phyloP scores from a whole-genome alignment of 192 early-diverging fungal genomes.

The Coemansia sp. region DNA sequence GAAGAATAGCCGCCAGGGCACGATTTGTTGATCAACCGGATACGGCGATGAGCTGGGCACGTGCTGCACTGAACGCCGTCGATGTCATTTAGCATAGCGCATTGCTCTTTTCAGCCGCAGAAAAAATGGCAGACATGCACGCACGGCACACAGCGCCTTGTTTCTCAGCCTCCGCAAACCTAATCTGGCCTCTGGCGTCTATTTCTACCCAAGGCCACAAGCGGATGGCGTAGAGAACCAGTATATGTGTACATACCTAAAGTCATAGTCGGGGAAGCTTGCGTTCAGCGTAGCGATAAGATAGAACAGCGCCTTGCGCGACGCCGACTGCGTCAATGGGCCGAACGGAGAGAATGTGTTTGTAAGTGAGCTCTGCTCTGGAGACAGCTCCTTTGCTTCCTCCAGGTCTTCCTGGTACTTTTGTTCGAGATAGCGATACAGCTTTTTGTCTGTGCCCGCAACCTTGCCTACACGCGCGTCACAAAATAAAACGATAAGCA shows the following conservation, averaged over 20 bases:
- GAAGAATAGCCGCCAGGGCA: background rate
- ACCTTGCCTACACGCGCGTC: constrained; percentile 72
- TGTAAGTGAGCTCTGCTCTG: constrained; percentile 64
- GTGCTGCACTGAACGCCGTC: background rate
- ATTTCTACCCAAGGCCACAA: background rate
- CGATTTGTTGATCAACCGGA: background rate
- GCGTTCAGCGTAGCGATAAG: constrained; percentile 95
- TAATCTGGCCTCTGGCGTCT: no score
- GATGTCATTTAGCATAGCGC: background rate
- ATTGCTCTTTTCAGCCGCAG: background rate
- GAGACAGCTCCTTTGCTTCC: constrained; percentile 64
- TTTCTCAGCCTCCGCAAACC: background rate
- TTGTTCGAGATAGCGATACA: constrained; percentile 84
- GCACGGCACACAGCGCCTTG: background rate
- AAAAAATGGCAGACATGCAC: background rate
- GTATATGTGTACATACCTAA: constrained; percentile 71
- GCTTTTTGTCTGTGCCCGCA: constrained; percentile 90
- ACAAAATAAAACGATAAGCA: background rate
- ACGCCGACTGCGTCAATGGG: constrained; percentile 80
- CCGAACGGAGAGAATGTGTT: constrained; percentile 84
- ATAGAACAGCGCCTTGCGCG: constrained; percentile 89
- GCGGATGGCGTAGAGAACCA: constrained; percentile 17
- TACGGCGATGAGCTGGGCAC: background rate
- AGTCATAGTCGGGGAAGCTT: constrained; percentile 96
- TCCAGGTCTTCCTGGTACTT: constrained; percentile 73